A percentile compares a stretch with the other conserved stretches of the same genome.
Evolutionary conservation across 345 rosid genomes (phyloP).

Genomic region (Citrus cavaleriei): DNA sequence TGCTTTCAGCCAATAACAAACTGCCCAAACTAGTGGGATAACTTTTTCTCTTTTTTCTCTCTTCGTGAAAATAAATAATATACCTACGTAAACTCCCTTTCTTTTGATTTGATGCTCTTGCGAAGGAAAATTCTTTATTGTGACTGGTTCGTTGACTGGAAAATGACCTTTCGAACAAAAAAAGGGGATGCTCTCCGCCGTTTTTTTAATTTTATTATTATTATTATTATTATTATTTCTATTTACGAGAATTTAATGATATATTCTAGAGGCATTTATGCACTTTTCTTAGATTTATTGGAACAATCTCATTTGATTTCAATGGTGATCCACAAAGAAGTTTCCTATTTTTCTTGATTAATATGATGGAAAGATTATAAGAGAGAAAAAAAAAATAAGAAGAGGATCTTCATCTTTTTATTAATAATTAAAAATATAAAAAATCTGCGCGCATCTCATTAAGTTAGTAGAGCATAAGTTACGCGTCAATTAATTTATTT

Average conservation of each 20-base stretch:
- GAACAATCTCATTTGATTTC: not conserved
- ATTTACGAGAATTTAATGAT: not conserved
- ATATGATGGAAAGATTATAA: too few relatives aligned
- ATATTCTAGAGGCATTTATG: too few relatives aligned
- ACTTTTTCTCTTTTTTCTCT: not conserved
- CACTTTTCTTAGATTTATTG: too few relatives aligned
- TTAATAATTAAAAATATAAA: too few relatives aligned
- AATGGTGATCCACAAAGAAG: not conserved
- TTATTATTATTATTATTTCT: too few relatives aligned
- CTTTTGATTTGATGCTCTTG: constrained; percentile 20
- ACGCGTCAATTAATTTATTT: too few relatives aligned
- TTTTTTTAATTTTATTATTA: too few relatives aligned
- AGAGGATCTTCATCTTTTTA: too few relatives aligned
- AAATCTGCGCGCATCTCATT: too few relatives aligned
- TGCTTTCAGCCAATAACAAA: constrained; percentile 25
- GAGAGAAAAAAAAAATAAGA: too few relatives aligned
- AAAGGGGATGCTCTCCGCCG: not conserved
- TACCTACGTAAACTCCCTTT: constrained; percentile 7
- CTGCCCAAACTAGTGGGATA: constrained; percentile 17
- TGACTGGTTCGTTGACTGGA: not conserved
- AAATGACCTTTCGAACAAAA: not conserved
- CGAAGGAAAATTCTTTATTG: not conserved
- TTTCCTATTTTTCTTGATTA: too few relatives aligned
- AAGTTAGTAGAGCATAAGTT: too few relatives aligned
- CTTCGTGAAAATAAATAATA: not conserved